These are phyloP conservation scores for Pythium sukuiense DNA, from an alignment of 352 stramenopile species.

Conservation along the genomic window DNA sequence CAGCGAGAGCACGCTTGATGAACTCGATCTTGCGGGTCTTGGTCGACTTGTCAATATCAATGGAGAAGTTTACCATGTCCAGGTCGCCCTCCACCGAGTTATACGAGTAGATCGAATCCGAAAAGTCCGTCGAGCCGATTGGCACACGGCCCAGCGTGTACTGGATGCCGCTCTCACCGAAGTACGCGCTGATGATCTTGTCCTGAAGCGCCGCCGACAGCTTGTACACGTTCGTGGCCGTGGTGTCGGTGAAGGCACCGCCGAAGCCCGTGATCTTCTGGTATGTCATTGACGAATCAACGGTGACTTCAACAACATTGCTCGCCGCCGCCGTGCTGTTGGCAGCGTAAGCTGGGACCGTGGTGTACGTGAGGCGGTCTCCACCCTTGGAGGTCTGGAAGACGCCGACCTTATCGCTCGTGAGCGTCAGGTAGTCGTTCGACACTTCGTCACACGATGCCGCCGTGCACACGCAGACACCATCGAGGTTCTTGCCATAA, in stretches of 20 bases:
- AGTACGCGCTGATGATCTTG: conserved; percentile 79
- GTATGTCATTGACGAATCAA: conserved; percentile 50
- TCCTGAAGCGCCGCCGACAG: conserved; percentile 57
- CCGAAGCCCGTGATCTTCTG: conserved; percentile 88
- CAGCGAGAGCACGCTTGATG: conserved; percentile 52
- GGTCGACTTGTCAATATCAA: conserved; percentile 69
- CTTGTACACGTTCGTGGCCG: conserved; percentile 73
- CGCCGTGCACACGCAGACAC: conserved; percentile 54
- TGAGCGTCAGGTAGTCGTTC: conserved; percentile 44
- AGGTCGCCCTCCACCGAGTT: conserved; percentile 75
- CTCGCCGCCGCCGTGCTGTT: conserved; percentile 19
- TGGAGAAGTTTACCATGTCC: conserved; percentile 75
- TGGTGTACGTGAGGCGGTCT: conserved; percentile 41
- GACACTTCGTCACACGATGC: conserved; percentile 48
- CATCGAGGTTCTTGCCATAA: conserved; percentile 40
- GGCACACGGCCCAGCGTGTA: conserved; percentile 82
- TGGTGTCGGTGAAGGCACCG: conserved; percentile 85
- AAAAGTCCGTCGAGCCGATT: conserved; percentile 87
- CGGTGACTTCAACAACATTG: conserved; percentile 24
- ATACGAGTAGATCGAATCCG: conserved; percentile 81
- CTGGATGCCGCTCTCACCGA: conserved; percentile 60
- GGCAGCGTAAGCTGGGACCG: not conserved
- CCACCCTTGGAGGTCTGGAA: conserved; percentile 45
- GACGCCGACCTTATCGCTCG: conserved; percentile 32
- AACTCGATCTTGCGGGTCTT: conserved; percentile 64